These are phyloP conservation scores for Achaetomium macrosporum DNA, from an alignment of 2,329 filamentous ascomycete species.

Conservation along the genomic window DNA sequence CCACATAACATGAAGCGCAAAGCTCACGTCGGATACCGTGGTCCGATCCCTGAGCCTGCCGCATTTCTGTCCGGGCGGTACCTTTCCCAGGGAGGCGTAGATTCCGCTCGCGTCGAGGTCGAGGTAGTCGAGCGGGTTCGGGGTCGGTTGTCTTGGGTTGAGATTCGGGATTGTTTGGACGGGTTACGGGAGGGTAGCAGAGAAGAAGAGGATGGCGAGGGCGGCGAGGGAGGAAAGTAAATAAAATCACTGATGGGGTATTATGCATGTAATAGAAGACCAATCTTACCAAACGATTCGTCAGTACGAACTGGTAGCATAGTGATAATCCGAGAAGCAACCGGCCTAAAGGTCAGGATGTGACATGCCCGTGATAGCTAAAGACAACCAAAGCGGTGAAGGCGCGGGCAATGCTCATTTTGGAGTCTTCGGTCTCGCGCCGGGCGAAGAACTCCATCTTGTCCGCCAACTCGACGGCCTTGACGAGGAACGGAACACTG, in stretches of 20 bases:
- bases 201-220: not conserved
- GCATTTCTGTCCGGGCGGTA: not conserved
- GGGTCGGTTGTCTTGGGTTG: conserved; percentile 4
- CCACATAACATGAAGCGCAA: conserved; percentile 1
- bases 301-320: too few species aligned
- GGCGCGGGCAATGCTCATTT: not conserved
- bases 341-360: too few species aligned
- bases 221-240: not conserved
- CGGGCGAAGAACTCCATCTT: conserved; percentile 7
- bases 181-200: not conserved
- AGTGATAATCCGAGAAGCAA: too few species aligned
- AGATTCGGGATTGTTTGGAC: not conserved
- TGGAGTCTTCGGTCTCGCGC: not conserved
- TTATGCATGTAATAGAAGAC: too few species aligned
- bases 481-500: not conserved
- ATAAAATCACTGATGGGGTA: too few species aligned
- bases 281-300: too few species aligned
- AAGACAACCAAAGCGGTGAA: conserved; percentile 6
- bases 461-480: conserved; percentile 1
- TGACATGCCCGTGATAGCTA: conserved; percentile 1
- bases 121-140: conserved; percentile 4
- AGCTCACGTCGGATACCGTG: not conserved
- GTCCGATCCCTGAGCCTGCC: not conserved
- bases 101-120: not conserved
- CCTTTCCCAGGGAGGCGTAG: not conserved